Evolutionary conservation across 75 land plant species (phyloP), one percentile per base, ranked within the genome.

Genomic region (Ceratopteris richardii): DNA sequence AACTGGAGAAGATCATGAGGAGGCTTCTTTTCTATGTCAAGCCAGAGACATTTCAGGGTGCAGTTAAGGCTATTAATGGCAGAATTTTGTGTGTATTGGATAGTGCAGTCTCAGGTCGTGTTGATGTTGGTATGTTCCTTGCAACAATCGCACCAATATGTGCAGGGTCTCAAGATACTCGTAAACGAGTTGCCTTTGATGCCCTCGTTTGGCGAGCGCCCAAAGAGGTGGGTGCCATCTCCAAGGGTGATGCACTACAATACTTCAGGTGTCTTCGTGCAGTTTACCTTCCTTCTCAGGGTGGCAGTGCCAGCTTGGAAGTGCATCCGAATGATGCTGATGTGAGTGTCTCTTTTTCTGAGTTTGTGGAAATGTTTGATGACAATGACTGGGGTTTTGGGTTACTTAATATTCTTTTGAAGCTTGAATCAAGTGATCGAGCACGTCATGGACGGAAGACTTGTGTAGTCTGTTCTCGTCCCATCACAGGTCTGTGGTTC

Each of bases 311-410:
- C 41, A 71, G 79, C 63, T 44, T 79, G 71, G 85, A 82, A 66
- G 54, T 82, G 28, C 83, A 80, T 42, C 83, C 76, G 29, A 80
- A 76, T 29, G 41, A 66, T 44, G 81, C 79, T 48, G 21, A 36
- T 10, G 65, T 86, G 19, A 66, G 54, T 57, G 58, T 86, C 5
- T 77, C 90, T 10, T 72, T 73, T 50, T 29, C 63, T 0, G 90
- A 86, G 76, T 95, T 95, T 54, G 60, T 82, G 30, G 76, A 69
- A 29, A 86, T 95, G 88, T 95, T 95, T 62, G 87, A 95, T 67
- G 91, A 95, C 51, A 67, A 71, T 9, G 85, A 86, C 64, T 90
- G 91, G 99, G 99, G 96, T 0, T 95, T 95, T 57, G 88, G 96
- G 50, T 78, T 95, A 42, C 56, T 95, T 75, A 67, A 59, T 55